Evolutionary conservation across 2,329 filamentous ascomycete species (phyloP).

Genomic region (Cladosporium sphaerospermum): DNA sequence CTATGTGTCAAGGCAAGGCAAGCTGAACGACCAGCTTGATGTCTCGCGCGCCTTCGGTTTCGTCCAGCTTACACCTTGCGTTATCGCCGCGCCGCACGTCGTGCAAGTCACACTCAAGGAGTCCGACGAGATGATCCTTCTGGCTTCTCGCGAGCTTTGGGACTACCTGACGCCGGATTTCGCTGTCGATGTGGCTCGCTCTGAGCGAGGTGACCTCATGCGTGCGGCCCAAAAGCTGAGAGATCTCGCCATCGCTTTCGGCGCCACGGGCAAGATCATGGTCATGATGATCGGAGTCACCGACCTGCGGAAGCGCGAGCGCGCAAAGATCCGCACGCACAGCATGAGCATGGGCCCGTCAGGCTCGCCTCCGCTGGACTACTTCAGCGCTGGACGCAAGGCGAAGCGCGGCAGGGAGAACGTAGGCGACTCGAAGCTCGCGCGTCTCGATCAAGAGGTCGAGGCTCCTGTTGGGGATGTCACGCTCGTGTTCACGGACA

Average conservation of each 20-base stretch:
- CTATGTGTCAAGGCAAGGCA: slow-evolving; percentile 90
- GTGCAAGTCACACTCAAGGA: slow-evolving; percentile 72
- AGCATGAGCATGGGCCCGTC: slow-evolving; percentile 81
- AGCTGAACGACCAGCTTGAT: slow-evolving; percentile 82
- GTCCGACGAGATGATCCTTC: slow-evolving; percentile 85
- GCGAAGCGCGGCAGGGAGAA: slow-evolving; percentile 53
- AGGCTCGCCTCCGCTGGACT: slow-evolving; percentile 61
- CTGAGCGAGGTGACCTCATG: slow-evolving; percentile 87
- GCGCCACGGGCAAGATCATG: slow-evolving; percentile 92
- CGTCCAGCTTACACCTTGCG: slow-evolving; percentile 82
- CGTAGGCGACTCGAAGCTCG: slow-evolving; percentile 77
- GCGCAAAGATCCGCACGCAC: slow-evolving; percentile 67
- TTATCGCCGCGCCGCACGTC: slow-evolving; percentile 85
- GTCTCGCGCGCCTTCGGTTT: slow-evolving; percentile 95
- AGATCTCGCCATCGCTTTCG: slow-evolving; percentile 92
- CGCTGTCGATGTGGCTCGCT: slow-evolving; percentile 83
- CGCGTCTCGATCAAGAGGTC: slow-evolving; percentile 81
- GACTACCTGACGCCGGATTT: slow-evolving; percentile 86
- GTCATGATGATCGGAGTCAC: slow-evolving; percentile 96
- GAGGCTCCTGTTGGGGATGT: slow-evolving; percentile 86
- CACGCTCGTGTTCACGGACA: slow-evolving; percentile 94
- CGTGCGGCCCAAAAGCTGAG: slow-evolving; percentile 87
- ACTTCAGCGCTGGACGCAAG: slow-evolving; percentile 57
- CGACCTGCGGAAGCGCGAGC: slow-evolving; percentile 80
- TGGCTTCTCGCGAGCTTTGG: slow-evolving; percentile 92